These are phyloP conservation scores for Aspergillus calidoustus DNA, from an alignment of 2,329 filamentous ascomycete genomes.

Conservation along the genomic window DNA sequence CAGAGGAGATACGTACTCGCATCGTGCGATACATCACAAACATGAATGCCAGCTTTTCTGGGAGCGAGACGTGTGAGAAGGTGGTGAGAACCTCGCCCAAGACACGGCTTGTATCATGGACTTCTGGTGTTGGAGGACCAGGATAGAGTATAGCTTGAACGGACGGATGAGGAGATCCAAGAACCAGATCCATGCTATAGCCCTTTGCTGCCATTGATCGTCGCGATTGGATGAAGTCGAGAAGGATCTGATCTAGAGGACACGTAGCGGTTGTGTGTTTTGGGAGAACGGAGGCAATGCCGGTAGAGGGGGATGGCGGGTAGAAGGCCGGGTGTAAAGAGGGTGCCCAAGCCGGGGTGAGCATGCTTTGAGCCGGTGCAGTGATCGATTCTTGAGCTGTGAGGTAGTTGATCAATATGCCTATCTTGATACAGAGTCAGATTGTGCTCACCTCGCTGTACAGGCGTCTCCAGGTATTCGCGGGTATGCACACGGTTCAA, in stretches of 20 bases:
- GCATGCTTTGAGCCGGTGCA: background rate
- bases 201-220: constrained; percentile 1
- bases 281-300: background rate
- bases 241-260: constrained; percentile 9
- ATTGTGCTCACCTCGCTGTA: no score
- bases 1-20: background rate
- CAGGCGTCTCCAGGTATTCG: no score
- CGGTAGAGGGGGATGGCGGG: background rate
- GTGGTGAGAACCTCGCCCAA: constrained; percentile 1
- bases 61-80: background rate
- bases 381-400: background rate
- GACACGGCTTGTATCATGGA: background rate
- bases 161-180: background rate
- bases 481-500: no score
- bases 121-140: background rate
- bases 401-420: no score
- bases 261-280: constrained; percentile 4
- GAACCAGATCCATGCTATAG: background rate
- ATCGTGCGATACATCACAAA: constrained; percentile 4
- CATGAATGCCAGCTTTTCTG: background rate
- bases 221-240: background rate
- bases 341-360: background rate
- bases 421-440: no score
- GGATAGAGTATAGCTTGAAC: background rate
- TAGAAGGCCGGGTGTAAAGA: background rate